A percentile compares a stretch with the other conserved stretches of the same genome.
Conservation (phyloP, 2,329 filamentous ascomycete species). For the Drechslerella dactyloides region DNA sequence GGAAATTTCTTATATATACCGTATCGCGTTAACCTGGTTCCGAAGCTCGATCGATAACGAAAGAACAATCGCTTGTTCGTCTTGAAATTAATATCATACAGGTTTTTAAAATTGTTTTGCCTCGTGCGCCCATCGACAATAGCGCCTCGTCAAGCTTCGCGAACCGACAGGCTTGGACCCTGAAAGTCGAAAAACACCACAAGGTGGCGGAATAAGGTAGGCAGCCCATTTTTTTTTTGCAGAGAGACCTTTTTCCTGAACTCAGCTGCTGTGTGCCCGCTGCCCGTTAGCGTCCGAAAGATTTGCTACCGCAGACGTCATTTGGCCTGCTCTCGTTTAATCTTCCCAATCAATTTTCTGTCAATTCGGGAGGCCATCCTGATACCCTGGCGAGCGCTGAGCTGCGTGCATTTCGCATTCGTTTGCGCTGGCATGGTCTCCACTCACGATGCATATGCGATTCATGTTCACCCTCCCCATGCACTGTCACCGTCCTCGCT, state of each 20-base stretch:
- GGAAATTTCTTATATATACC: too few species aligned
- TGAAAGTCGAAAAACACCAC: slow-evolving; percentile 30
- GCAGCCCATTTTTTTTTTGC: slow-evolving; percentile 18
- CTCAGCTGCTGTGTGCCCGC: slow-evolving; percentile 21
- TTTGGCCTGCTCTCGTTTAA: slow-evolving; percentile 40
- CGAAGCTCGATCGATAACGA: too few species aligned
- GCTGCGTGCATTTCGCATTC: slow-evolving; percentile 24
- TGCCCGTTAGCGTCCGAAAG: slow-evolving; percentile 40
- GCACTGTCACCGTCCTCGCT: not conserved
- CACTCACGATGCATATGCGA: not conserved
- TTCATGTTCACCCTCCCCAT: not conserved
- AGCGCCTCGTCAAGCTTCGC: slow-evolving; percentile 1
- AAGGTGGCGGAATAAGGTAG: slow-evolving; percentile 38
- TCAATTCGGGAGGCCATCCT: slow-evolving; percentile 42
- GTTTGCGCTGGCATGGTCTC: not conserved
- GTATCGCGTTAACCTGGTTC: slow-evolving; percentile 15
- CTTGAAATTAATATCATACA: too few species aligned
- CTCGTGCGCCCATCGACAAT: slow-evolving; percentile 11
- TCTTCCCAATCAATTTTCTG: slow-evolving; percentile 15
- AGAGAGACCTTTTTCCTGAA: slow-evolving; percentile 4
- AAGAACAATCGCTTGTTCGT: too few species aligned
- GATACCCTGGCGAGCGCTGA: slow-evolving; percentile 20
- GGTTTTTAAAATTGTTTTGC: not conserved
- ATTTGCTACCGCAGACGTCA: slow-evolving; percentile 50
- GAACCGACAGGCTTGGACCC: slow-evolving; percentile 28